Base-by-base conservation (phyloP, 139 green algal species). In the Nannochloris sp. region DNA sequence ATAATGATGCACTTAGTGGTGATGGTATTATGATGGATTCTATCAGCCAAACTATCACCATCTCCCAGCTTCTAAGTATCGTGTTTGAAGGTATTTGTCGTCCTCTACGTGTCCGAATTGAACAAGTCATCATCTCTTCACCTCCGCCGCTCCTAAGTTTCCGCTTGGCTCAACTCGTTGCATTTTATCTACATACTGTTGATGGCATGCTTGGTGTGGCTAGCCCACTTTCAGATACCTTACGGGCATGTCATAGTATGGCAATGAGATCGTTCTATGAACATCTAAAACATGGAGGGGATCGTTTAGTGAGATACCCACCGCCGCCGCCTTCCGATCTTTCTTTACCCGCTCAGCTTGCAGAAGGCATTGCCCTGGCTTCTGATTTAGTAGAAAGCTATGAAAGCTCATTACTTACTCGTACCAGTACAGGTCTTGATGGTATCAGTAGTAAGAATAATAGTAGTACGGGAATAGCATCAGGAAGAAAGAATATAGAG, bases 31-130 rank as follows among this genome's bases (percentile, higher is more conserved):
- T 25, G 3, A 4, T 29, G 34, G n/a, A n/a, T n/a, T n/a, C n/a
- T n/a, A n/a, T 24, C 27, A 25, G 30, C 15, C 8, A 54, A 60
- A 6, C 27, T 13, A 72, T 87, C 39, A 70, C 61, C 54, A 81
- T 83, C 12, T 35, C 69, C 27, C 79, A 76, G 29, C 81, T 97
- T 62, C 81, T 99, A 58, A 88, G 95, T 76, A 71, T 78, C 31
- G 85, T 99, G 19, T 93, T 98, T 66, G 92, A 97, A 67, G 84
- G 80, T 66, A 87, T 98, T 32, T 97, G 89, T 76, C 73, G 89
- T 2, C 93, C 93, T 33, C 85, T 99, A n/a, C 81, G 88, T 71
- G 72, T 89, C n/a, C 38, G 74, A 8, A 71, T 85, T 23, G 86
- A 95, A 73, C 88, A 95, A 72, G 84, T 95, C 44, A 74, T 97